These are phyloP conservation scores for Candida tallmaniae DNA, from an alignment of 805 yeast species.

Conservation along the genomic window DNA sequence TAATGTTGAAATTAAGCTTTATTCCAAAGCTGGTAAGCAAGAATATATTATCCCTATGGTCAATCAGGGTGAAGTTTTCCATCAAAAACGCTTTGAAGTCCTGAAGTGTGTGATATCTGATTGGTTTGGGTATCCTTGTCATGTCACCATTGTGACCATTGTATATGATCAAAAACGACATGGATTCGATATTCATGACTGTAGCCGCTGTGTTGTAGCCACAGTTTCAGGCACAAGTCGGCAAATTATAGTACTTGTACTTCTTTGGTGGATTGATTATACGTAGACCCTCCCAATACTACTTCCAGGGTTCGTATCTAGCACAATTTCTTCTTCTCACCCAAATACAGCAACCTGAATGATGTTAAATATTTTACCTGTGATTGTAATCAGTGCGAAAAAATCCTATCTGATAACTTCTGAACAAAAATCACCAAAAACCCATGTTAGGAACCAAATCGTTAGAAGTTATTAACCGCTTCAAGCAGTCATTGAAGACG, in stretches of 20 bases:
- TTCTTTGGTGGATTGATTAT: no score
- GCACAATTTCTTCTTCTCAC: no score
- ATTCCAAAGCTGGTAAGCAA: constrained; percentile 64
- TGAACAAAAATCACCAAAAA: no score
- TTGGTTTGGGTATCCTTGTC: constrained; percentile 35
- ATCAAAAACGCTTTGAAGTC: constrained; percentile 27
- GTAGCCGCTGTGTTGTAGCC: no score
- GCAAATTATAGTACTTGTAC: no score
- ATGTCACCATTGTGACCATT: constrained; percentile 36
- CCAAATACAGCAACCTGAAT: no score
- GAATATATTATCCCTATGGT: constrained; percentile 32
- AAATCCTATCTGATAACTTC: no score
- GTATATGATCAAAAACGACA: constrained; percentile 24
- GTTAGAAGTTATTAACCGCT: constrained; percentile 32
- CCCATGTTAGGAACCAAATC: constrained; percentile 28
- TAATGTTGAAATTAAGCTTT: constrained; percentile 50
- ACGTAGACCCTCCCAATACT: no score
- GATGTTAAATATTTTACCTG: no score
- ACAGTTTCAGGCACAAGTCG: no score
- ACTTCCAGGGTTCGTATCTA: no score
- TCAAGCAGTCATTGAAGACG: constrained; percentile 29
- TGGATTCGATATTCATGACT: background rate
- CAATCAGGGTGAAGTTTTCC: constrained; percentile 23
- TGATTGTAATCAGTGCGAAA: no score
- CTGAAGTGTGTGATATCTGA: constrained; percentile 31